Conservation (phyloP, 2,329 filamentous ascomycete genomes). For the Ophiocordyceps robertsii region DNA sequence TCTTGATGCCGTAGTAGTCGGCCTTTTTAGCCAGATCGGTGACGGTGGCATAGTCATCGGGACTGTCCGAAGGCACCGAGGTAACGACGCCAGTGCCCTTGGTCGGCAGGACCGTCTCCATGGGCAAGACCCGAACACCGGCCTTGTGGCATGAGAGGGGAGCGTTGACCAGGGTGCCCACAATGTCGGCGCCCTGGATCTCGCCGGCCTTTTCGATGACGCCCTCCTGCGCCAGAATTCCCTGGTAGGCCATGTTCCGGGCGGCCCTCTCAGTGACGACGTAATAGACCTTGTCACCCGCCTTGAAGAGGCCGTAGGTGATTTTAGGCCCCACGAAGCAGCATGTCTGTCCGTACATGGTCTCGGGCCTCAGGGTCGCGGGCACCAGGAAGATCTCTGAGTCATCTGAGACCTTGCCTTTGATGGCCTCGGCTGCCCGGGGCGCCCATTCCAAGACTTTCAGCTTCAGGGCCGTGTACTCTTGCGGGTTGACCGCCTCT, state of each 20-base stretch:
- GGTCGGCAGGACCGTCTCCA: constrained; percentile 82
- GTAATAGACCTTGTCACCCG: constrained; percentile 65
- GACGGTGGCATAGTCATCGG: constrained; percentile 87
- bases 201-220: constrained; percentile 62
- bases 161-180: constrained; percentile 82
- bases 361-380: constrained; percentile 87
- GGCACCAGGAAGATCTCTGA: constrained; percentile 81
- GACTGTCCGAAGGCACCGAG: constrained; percentile 84
- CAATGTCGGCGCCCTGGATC: constrained; percentile 61
- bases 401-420: constrained; percentile 64
- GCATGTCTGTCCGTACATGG: constrained; percentile 96
- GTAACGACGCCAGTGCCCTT: constrained; percentile 97
- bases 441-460: constrained; percentile 83
- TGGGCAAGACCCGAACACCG: constrained; percentile 79
- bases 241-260: constrained; percentile 94
- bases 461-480: constrained; percentile 87
- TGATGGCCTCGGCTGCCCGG: constrained; percentile 55
- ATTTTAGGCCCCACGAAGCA: constrained; percentile 91
- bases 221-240: constrained; percentile 66
- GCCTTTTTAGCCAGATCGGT: constrained; percentile 86
- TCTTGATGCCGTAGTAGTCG: constrained; percentile 90
- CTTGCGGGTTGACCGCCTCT: constrained; percentile 56
- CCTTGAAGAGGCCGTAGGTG: constrained; percentile 78
- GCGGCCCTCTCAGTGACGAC: constrained; percentile 75
- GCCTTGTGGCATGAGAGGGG: constrained; percentile 77